Conservation (phyloP, 2,329 filamentous ascomycete species). For the Tolypocladium cylindrosporum region DNA sequence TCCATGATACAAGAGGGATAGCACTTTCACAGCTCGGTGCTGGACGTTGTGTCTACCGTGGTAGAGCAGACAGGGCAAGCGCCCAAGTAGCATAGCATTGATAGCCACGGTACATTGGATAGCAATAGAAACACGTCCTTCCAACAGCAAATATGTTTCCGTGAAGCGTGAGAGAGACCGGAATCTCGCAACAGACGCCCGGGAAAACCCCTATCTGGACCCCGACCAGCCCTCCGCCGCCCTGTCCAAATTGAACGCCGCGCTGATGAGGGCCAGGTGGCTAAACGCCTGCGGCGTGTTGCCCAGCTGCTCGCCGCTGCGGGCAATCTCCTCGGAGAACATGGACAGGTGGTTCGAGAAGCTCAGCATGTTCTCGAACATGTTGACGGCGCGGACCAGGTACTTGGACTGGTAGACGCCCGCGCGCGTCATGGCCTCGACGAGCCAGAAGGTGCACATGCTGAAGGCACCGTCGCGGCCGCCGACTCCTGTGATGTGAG, state of each 20-base stretch:
- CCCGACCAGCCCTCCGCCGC: slow-evolving; percentile 19
- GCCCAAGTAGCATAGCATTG: too few species aligned
- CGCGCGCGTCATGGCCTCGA: slow-evolving; percentile 66
- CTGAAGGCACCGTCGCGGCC: slow-evolving; percentile 67
- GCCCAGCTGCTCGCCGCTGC: slow-evolving; percentile 66
- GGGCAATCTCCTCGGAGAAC: slow-evolving; percentile 70
- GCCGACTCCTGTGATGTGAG: slow-evolving; percentile 46
- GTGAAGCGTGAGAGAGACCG: neutral
- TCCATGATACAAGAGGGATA: neutral
- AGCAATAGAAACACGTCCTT: neutral
- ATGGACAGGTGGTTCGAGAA: slow-evolving; percentile 71
- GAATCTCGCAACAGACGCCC: neutral
- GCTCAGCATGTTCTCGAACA: slow-evolving; percentile 69
- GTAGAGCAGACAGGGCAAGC: too few species aligned
- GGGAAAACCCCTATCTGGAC: neutral
- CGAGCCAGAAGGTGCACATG: slow-evolving; percentile 79
- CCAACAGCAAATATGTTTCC: too few species aligned
- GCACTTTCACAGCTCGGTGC: too few species aligned
- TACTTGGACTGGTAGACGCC: slow-evolving; percentile 56
- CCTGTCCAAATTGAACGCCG: slow-evolving; percentile 65
- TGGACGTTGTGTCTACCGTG: too few species aligned
- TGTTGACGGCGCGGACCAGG: slow-evolving; percentile 48
- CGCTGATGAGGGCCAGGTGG: slow-evolving; percentile 65
- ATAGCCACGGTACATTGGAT: neutral
- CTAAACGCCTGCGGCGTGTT: slow-evolving; percentile 75